Percentiles rank a stretch among this genome's conserved stretches.
Evolutionary conservation across 306 rosid species (phyloP).

Genomic region (Lathyrus oleraceus): DNA sequence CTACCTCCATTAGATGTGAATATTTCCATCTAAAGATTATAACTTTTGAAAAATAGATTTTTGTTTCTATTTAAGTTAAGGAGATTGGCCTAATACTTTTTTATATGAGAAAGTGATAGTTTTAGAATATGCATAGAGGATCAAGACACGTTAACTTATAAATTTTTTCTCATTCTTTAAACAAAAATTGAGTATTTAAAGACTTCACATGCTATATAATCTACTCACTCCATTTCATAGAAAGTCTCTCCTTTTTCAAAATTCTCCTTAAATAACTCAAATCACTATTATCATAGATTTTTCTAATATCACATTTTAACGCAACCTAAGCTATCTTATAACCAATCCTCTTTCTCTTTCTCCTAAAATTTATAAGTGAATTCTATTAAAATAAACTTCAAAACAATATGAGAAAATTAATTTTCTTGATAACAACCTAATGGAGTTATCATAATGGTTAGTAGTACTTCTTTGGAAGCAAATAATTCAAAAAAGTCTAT

Average conservation of each 20-base stretch:
- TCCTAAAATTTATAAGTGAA: not conserved
- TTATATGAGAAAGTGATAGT: not conserved
- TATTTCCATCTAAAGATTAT: not conserved
- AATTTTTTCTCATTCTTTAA: too few species aligned
- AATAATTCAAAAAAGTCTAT: not conserved
- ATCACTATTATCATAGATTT: not conserved
- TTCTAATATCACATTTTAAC: not conserved
- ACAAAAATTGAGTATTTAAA: not conserved
- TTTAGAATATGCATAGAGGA: too few species aligned
- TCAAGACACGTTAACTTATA: too few species aligned
- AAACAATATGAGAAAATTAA: too few species aligned
- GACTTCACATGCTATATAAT: not conserved
- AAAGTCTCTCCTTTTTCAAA: not conserved
- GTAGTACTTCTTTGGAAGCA: not conserved
- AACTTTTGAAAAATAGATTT: not conserved
- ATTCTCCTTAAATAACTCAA: not conserved
- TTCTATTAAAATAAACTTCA: not conserved
- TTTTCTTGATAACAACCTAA: not conserved
- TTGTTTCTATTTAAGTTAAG: not conserved
- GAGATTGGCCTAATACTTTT: not conserved
- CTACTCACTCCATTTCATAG: not conserved
- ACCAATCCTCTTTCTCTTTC: not conserved
- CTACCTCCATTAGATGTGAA: not conserved
- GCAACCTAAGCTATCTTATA: not conserved
- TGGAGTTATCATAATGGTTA: not conserved